These are phyloP conservation scores for Glebionis coronaria DNA, from an alignment of 129 eudicot species.

Conservation along the genomic window DNA sequence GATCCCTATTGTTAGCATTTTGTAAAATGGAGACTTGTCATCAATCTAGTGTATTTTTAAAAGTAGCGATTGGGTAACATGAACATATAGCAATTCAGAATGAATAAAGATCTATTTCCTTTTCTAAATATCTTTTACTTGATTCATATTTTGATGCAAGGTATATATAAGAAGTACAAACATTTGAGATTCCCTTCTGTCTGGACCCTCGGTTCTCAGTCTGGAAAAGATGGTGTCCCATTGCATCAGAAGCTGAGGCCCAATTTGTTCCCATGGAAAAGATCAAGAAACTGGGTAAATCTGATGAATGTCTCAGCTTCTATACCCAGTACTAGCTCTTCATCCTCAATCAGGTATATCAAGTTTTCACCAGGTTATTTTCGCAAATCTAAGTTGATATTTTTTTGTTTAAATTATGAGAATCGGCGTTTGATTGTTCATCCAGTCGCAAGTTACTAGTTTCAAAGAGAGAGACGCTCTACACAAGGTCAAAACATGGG, in stretches of 20 bases:
- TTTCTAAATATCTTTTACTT: neutral
- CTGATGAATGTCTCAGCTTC: constrained; percentile 34
- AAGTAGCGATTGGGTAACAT: no score
- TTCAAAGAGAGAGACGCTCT: constrained; percentile 67
- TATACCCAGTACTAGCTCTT: constrained; percentile 32
- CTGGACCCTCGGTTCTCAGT: constrained; percentile 62
- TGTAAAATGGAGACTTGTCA: no score
- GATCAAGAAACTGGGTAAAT: constrained; percentile 60
- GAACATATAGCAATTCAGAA: constrained; percentile 8
- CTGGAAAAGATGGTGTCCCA: constrained; percentile 36
- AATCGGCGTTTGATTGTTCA: constrained; percentile 11
- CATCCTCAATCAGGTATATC: constrained; percentile 44
- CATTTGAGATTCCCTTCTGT: constrained; percentile 52
- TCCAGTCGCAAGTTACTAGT: constrained; percentile 69
- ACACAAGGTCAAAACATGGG: constrained; percentile 83
- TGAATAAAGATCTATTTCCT: neutral
- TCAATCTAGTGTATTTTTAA: no score
- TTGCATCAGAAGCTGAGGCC: constrained; percentile 54
- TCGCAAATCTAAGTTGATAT: neutral
- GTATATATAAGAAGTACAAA: constrained; percentile 42
- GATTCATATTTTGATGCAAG: constrained; percentile 23
- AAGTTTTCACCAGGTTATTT: neutral
- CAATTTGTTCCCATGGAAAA: constrained; percentile 74
- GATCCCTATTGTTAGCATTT: no score
- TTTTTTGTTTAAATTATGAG: constrained; percentile 6